Conservation (phyloP, 306 rosid species). For the cucumber (Cucumis sativus) region DNA sequence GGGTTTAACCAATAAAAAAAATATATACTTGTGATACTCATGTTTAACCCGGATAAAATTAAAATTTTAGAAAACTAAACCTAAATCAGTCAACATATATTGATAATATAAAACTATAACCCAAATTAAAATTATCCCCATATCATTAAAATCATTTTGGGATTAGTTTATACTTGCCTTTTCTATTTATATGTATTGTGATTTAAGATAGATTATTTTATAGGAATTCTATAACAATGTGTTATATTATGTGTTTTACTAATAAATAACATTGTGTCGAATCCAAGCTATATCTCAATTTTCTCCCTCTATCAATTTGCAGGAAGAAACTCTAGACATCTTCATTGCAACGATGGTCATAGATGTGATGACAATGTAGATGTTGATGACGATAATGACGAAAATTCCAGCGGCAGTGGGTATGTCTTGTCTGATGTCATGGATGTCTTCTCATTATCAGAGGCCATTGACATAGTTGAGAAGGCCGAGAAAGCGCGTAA, state of each 20-base stretch:
- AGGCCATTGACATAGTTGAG: conserved; percentile 65
- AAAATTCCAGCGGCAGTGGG: background rate
- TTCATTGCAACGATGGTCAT: background rate
- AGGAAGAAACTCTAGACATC: background rate
- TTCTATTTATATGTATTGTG: no score
- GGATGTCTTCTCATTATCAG: conserved; percentile 67
- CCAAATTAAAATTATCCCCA: background rate
- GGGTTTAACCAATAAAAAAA: no score
- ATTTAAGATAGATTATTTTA: no score
- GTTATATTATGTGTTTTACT: no score
- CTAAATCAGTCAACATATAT: background rate
- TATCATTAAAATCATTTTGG: no score
- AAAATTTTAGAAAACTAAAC: no score
- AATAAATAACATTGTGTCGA: background rate
- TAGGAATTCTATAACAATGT: no score
- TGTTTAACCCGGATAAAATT: no score
- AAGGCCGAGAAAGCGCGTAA: conserved; percentile 8
- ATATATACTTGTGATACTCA: no score
- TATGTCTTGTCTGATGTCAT: conserved; percentile 34
- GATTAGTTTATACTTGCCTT: no score
- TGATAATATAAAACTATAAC: background rate
- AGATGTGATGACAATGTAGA: conserved; percentile 18
- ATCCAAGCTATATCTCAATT: no score
- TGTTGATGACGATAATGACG: background rate
- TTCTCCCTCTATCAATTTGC: background rate